Evolutionary conservation across 129 eudicot genomes (phyloP), one percentile per base, ranked within the genome.

Genomic region (Flaveria robusta): DNA sequence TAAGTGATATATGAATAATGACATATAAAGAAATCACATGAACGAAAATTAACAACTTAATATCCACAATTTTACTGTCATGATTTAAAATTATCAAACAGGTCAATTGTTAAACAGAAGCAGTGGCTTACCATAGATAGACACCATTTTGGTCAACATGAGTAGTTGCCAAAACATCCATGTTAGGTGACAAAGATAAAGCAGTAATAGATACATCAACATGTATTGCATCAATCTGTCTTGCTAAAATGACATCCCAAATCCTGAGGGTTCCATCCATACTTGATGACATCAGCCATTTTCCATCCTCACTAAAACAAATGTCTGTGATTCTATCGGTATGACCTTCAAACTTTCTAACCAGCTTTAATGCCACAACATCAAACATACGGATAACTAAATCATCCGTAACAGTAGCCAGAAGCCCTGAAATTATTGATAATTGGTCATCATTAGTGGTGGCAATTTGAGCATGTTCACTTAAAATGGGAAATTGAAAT

Each of bases 91-190:
- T 39, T 26, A 24, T 13, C 14, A 39, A 66, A 37, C 15, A 39
- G 71, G 26, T 43, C 49, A 43, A 1, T 43, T 14, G 68, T 63
- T 7, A 63, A 63, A 63, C 12, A 63, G 66, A 29, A 15, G 45
- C 16, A 11, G 51, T 9, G 29, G 41, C 88, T 83, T 82, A 88
- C 94, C 99, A 95, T 41, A 95, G 77, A 71, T 91, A 95, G 49
- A 91, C 96, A 26, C 99, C 99, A 76, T 95, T 95, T 67, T 91
- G 97, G 60, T 88, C 97, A 74, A 95, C 99, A 86, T 95, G 99
- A 74, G 96, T 75, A 0, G 99, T 95, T 43, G 99, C 99, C 73
- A 95, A 78, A 76, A 95, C 89, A 86, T 95, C 99, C 97, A 95
- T 91, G 68, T 95, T 91, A 5, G 99, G 97, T 6, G 99, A 95